Conservation (phyloP, 192 early-diverging fungal genomes). For the Cladochytrium replicatum region DNA sequence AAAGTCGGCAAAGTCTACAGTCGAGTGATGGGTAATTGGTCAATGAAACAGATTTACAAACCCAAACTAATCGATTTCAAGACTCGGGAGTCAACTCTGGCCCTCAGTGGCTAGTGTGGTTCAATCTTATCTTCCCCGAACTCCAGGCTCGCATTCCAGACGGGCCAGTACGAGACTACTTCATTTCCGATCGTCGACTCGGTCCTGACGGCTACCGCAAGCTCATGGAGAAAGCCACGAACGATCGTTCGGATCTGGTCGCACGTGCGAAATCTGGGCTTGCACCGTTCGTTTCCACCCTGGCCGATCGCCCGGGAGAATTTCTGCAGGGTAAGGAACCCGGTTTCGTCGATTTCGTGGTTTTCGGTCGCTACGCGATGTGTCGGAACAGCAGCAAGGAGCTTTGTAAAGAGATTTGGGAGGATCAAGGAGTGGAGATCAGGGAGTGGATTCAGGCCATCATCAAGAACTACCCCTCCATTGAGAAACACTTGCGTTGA, state of each 20-base stretch:
- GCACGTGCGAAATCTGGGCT: constrained; percentile 11
- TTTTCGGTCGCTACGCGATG: constrained; percentile 27
- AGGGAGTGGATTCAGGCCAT: constrained; percentile 14
- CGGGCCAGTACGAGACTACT: constrained; percentile 13
- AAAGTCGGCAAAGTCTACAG: no score
- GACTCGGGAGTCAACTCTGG: no score
- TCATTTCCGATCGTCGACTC: constrained; percentile 13
- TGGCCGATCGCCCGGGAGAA: constrained; percentile 19
- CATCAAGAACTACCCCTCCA: constrained; percentile 2
- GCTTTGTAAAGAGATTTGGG: constrained; percentile 17
- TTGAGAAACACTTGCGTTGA: constrained; percentile 1
- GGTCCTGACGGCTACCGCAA: constrained; percentile 1
- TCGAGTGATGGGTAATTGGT: no score
- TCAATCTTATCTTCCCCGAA: constrained; percentile 11
- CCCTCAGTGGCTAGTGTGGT: constrained; percentile 23
- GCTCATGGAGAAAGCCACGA: not conserved
- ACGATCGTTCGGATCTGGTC: constrained; percentile 5
- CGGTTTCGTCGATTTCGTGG: constrained; percentile 20
- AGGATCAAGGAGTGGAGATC: constrained; percentile 18
- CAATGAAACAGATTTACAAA: no score
- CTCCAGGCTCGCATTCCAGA: not conserved
- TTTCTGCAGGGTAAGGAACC: constrained; percentile 24
- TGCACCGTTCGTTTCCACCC: constrained; percentile 8
- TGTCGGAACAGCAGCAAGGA: constrained; percentile 7
- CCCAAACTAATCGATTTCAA: no score